Conservation (phyloP, 257 asterid species). For the Ilex asprella region DNA sequence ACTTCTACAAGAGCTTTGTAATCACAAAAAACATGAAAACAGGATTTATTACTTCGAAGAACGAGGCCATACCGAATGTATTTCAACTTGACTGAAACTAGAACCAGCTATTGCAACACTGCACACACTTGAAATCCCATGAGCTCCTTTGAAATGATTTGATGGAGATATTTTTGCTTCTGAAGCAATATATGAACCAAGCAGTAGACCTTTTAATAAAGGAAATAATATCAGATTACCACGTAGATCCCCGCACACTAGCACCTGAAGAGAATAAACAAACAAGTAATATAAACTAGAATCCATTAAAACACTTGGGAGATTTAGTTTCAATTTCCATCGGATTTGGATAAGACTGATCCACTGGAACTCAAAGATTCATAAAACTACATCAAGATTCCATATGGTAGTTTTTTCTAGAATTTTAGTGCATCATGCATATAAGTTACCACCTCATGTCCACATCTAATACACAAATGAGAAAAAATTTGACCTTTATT, state of each 20-base stretch:
- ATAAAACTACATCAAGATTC: too few species aligned
- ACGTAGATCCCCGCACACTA: conserved; percentile 91
- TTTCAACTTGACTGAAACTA: conserved; percentile 53
- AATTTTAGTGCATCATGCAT: too few species aligned
- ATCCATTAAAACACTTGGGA: too few species aligned
- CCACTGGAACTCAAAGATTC: too few species aligned
- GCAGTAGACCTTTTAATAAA: conserved; percentile 39
- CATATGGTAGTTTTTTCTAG: too few species aligned
- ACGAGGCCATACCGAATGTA: conserved; percentile 65
- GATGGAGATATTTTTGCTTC: conserved; percentile 41
- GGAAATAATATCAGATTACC: conserved; percentile 82
- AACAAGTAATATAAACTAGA: conserved; percentile 6
- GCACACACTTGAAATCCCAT: conserved; percentile 92
- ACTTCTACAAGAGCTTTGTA: background rate
- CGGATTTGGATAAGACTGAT: too few species aligned
- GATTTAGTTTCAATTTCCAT: too few species aligned
- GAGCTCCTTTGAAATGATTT: conserved; percentile 83
- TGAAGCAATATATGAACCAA: conserved; percentile 32
- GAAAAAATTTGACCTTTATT: too few species aligned
- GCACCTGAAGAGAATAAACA: conserved; percentile 46
- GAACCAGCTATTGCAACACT: conserved; percentile 51
- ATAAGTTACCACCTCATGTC: too few species aligned
- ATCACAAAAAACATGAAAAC: background rate
- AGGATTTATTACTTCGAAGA: conserved; percentile 7
- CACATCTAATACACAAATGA: too few species aligned